Conservation (phyloP, 2,329 filamentous ascomycete genomes). For the Calonectria pteridis region DNA sequence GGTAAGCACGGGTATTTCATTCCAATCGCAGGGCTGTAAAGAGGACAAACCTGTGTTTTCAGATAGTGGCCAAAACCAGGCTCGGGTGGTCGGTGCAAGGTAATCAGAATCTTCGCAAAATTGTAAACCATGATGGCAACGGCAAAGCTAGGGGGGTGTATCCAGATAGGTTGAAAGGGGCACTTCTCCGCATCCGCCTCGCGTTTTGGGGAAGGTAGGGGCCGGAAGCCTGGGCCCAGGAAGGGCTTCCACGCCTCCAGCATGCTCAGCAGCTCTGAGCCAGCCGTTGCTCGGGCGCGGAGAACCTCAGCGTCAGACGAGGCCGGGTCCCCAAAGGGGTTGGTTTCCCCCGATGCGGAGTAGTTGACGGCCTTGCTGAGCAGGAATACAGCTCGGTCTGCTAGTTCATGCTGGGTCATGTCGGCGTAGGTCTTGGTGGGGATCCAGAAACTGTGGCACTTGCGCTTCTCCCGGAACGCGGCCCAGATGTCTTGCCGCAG, state of each 20-base stretch:
- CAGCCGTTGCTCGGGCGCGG: conserved; percentile 51
- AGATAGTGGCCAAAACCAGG: conserved; percentile 47
- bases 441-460: conserved; percentile 69
- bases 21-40: background rate
- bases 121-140: conserved; percentile 65
- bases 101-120: conserved; percentile 64
- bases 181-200: conserved; percentile 32
- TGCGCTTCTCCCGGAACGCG: conserved; percentile 68
- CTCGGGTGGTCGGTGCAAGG: conserved; percentile 34
- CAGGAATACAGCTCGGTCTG: conserved; percentile 65
- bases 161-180: conserved; percentile 61
- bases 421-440: conserved; percentile 61
- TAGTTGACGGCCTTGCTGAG: conserved; percentile 70
- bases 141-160: conserved; percentile 60
- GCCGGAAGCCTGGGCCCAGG: conserved; percentile 53
- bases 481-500: conserved; percentile 74
- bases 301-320: conserved; percentile 20
- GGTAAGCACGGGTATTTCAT: conserved; percentile 52
- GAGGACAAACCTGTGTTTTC: conserved; percentile 16
- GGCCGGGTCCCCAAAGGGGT: conserved; percentile 22
- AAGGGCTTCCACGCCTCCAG: conserved; percentile 49
- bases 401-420: conserved; percentile 65
- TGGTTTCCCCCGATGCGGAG: conserved; percentile 52
- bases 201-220: conserved; percentile 50
- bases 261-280: conserved; percentile 38